Percentiles rank a stretch among this genome's conserved stretches.
phyloP scores from a whole-genome alignment of 2,329 filamentous ascomycete genomes.

The Calonectria honghensis region DNA sequence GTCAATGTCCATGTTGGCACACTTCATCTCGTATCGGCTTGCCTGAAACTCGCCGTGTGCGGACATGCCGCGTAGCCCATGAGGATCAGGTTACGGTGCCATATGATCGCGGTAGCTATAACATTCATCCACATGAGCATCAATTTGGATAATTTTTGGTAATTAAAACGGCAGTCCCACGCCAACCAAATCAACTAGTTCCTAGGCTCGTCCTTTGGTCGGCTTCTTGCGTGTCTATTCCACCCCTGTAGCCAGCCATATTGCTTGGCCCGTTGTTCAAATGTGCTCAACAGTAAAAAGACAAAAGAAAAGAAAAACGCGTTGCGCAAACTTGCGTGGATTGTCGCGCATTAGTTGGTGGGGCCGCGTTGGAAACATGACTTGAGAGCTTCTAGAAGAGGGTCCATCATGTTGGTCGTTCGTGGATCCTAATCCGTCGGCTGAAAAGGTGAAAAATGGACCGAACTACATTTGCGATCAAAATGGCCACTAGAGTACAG shows the following conservation, averaged over 20 bases:
- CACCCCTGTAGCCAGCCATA: neutral
- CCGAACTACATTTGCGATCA: neutral
- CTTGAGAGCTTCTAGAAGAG: conserved; percentile 38
- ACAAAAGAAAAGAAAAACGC: neutral
- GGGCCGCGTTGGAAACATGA: conserved; percentile 21
- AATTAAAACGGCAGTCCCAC: conserved; percentile 18
- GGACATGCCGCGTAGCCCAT: conserved; percentile 28
- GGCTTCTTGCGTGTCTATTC: neutral
- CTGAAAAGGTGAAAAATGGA: conserved; percentile 22
- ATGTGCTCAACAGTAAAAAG: neutral
- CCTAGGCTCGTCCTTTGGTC: neutral
- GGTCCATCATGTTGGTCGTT: conserved; percentile 24
- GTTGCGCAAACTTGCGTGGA: conserved; percentile 13
- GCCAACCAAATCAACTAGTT: conserved; percentile 7
- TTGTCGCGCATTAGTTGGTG: conserved; percentile 32
- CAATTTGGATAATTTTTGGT: conserved; percentile 9
- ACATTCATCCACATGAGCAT: conserved; percentile 32
- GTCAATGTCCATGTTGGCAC: neutral
- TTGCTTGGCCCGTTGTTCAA: neutral
- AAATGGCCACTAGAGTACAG: neutral
- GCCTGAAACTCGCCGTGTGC: conserved; percentile 8
- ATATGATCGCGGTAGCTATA: conserved; percentile 33
- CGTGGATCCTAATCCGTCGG: conserved; percentile 28
- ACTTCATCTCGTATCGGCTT: neutral
- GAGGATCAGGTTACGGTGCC: conserved; percentile 44